Evolutionary conservation across 1,139 yeast genomes (phyloP), one percentile per base, ranked within the genome.

Genomic region (Pichia sp.): DNA sequence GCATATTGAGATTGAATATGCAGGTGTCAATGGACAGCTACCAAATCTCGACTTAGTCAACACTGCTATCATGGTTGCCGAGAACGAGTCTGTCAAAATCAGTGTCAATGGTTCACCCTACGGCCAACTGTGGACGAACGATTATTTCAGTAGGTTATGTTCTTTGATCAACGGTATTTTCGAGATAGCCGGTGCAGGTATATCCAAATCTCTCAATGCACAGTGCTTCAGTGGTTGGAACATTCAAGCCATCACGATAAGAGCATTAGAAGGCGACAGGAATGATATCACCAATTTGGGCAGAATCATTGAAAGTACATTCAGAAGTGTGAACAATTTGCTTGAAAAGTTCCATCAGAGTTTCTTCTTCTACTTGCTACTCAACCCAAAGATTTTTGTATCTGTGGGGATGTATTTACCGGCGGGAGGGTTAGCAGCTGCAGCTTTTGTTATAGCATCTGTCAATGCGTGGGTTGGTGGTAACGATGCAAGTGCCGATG

Each of bases 171-270:
- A 75, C 41, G 95, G 96, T 0, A 79, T 93, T 31, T 69, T 78
- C 52, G 78, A 79, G 46, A 81, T 89, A 63, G 80, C 91, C 1
- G 66, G 83, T 10, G 79, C 96, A 0, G 98, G 98, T 0, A 66
- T 86, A 22, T 67, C 72, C 12, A 62, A 64, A 22, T 61, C 63
- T 26, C 75, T 81, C 48, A 96, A 97, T 3, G 83, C 90, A 60
- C 97, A 91, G 65, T 89, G 91, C 12, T 93, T 93, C 66, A 85
- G 95, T 48, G 98, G 98, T 2, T 93, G 96, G 96, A 87, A 95
- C 66, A 87, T 95, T 53, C 98, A 93, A 68, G 86, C 98, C 0
- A 70, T 93, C 36, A 88, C 98, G 1, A 67, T 95, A 41, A 78
- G 78, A 52, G 97, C 96, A 0, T 70, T 69, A 1, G 72, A 72